A percentile compares a stretch with the other conserved stretches of the same genome.
Conservation (phyloP, 305 asterid species). For the Fraxinus dipetala region DNA sequence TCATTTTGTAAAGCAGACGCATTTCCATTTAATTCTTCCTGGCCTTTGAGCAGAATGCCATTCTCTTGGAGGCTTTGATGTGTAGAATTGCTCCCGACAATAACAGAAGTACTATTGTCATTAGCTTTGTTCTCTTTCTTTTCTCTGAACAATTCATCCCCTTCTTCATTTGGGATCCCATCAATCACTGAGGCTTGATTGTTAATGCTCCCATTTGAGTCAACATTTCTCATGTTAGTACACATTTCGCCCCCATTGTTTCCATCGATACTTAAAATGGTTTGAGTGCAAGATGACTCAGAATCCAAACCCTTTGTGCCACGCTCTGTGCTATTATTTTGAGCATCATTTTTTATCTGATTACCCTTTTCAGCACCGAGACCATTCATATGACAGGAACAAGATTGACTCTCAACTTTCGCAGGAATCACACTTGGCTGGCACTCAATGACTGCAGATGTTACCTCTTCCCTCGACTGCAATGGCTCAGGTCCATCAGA, state of each 20-base stretch:
- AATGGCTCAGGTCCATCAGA: constrained; percentile 35
- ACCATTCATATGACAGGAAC: constrained; percentile 50
- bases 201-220: constrained; percentile 28
- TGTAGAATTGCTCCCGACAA: constrained; percentile 28
- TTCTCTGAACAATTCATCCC: constrained; percentile 31
- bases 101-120: constrained; percentile 32
- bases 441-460: constrained; percentile 39
- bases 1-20: constrained; percentile 28
- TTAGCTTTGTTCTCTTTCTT: constrained; percentile 43
- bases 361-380: constrained; percentile 33
- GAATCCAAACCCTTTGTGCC: constrained; percentile 50
- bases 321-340: constrained; percentile 29
- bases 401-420: constrained; percentile 43
- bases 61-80: constrained; percentile 24
- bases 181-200: constrained; percentile 32
- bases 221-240: constrained; percentile 33
- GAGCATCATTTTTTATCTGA: constrained; percentile 33
- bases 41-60: constrained; percentile 22
- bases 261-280: constrained; percentile 38
- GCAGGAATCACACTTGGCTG: constrained; percentile 30
- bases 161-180: constrained; percentile 34
- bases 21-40: constrained; percentile 31
- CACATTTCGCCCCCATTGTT: constrained; percentile 37
- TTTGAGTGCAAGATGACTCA: constrained; percentile 44
- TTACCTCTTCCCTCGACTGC: constrained; percentile 31